Conservation (phyloP, 805 yeast genomes). For the Yamadazyma akitaensis region DNA sequence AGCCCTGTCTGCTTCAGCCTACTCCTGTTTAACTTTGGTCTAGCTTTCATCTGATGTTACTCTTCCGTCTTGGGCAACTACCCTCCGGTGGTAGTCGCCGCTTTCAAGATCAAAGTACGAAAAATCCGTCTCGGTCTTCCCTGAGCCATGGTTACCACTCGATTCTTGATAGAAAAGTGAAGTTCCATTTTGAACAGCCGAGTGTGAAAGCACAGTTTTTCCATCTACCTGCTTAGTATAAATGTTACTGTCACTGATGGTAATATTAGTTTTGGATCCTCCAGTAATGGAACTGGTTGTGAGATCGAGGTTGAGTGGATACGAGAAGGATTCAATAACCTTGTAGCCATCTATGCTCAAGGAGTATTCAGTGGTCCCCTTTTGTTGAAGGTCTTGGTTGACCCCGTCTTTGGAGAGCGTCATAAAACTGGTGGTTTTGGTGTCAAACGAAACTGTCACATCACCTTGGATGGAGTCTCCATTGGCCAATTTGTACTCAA, state of each 20-base stretch:
- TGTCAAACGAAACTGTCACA: background rate
- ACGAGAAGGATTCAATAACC: background rate
- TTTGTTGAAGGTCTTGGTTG: conserved; percentile 1
- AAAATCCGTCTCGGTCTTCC: conserved; percentile 30
- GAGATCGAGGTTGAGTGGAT: background rate
- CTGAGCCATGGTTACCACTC: conserved; percentile 30
- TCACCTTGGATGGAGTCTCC: conserved; percentile 20
- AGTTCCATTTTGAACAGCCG: conserved; percentile 27
- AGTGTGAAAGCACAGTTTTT: conserved; percentile 12
- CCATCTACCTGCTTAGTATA: conserved; percentile 15
- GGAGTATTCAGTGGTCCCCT: background rate
- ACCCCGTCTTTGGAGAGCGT: background rate
- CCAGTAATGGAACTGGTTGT: background rate
- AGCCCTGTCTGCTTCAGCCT: no score
- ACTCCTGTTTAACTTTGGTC: no score
- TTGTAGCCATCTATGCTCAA: background rate
- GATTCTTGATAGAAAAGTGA: conserved; percentile 23
- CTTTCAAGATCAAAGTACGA: background rate
- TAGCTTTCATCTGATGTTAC: background rate
- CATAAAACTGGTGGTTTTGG: conserved; percentile 3
- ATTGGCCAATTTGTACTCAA: conserved; percentile 35
- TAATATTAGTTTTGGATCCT: background rate
- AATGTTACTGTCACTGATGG: conserved; percentile 17
- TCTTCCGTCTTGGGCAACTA: conserved; percentile 29
- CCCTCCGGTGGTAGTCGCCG: conserved; percentile 26